These are phyloP conservation scores for Chaetomiaceae sp. DNA, from an alignment of 2,329 filamentous ascomycete species.

Conservation along the genomic window DNA sequence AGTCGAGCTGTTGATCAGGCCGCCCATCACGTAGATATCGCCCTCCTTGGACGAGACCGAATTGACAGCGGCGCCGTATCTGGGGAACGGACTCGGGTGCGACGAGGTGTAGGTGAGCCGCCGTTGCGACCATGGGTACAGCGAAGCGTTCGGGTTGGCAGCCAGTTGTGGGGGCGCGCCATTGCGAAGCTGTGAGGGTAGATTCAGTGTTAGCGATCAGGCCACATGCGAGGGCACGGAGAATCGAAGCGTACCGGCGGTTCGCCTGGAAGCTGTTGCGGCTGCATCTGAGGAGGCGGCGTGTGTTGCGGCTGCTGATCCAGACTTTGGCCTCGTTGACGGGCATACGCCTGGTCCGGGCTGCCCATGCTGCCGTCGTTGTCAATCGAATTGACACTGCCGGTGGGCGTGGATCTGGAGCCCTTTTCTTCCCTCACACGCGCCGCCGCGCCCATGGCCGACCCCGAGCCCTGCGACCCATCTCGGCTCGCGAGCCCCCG, in stretches of 20 bases:
- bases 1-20: conserved; percentile 87
- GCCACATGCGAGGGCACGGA: conserved; percentile 11
- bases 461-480: conserved; percentile 43
- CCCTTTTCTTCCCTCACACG: conserved; percentile 54
- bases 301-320: conserved; percentile 49
- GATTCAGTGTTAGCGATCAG: conserved; percentile 7
- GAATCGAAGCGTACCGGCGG: conserved; percentile 37
- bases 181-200: conserved; percentile 49
- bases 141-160: conserved; percentile 64
- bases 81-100: conserved; percentile 82
- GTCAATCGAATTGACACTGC: conserved; percentile 70
- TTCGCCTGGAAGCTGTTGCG: conserved; percentile 33
- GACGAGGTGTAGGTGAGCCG: conserved; percentile 79
- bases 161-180: conserved; percentile 34
- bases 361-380: conserved; percentile 54
- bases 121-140: conserved; percentile 95
- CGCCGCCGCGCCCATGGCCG: conserved; percentile 45
- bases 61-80: conserved; percentile 96
- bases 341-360: conserved; percentile 59
- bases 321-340: conserved; percentile 49
- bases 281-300: conserved; percentile 47
- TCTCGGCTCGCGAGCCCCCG: conserved; percentile 54
- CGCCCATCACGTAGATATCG: conserved; percentile 96
- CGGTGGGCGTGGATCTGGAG: conserved; percentile 66
- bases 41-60: conserved; percentile 90